Evolutionary conservation across 1,284 basidiomycete species (phyloP).

Genomic region (Xerocomus minutiporus): DNA sequence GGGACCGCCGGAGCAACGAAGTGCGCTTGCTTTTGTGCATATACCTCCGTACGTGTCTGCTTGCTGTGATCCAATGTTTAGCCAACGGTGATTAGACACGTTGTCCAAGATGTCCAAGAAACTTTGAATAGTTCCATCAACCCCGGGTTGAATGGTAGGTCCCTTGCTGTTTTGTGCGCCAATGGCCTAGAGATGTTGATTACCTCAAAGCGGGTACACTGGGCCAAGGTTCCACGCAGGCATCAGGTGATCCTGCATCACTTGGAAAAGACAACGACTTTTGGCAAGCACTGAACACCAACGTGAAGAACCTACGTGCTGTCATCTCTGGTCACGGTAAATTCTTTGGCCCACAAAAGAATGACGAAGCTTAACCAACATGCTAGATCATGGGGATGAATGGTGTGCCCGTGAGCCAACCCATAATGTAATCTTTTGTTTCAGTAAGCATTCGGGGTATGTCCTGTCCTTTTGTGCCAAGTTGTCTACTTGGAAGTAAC

Average conservation of each 20-base stretch:
- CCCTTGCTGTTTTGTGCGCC: not conserved
- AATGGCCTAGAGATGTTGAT: not conserved
- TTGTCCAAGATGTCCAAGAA: constrained; percentile 48
- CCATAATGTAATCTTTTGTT: constrained; percentile 63
- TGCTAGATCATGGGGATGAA: constrained; percentile 65
- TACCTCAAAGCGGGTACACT: constrained; percentile 47
- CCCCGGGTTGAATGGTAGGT: constrained; percentile 59
- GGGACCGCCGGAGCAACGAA: constrained; percentile 49
- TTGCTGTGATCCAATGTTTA: not conserved
- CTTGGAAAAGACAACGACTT: constrained; percentile 50
- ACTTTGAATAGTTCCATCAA: constrained; percentile 45
- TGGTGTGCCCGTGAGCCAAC: constrained; percentile 64
- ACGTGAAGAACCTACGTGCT: constrained; percentile 59
- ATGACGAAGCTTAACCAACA: not conserved
- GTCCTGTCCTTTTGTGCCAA: constrained; percentile 16
- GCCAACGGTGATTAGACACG: constrained; percentile 37
- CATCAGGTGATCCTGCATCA: constrained; percentile 36
- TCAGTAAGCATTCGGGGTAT: constrained; percentile 67
- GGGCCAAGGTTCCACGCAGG: constrained; percentile 57
- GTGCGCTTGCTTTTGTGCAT: constrained; percentile 64
- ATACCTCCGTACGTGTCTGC: constrained; percentile 51
- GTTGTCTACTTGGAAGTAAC: not conserved
- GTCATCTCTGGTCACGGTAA: constrained; percentile 65
- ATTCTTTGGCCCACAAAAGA: not conserved
- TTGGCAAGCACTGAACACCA: constrained; percentile 55